These are phyloP conservation scores for Lachnellula arida DNA, from an alignment of 2,329 filamentous ascomycete species.

Conservation along the genomic window DNA sequence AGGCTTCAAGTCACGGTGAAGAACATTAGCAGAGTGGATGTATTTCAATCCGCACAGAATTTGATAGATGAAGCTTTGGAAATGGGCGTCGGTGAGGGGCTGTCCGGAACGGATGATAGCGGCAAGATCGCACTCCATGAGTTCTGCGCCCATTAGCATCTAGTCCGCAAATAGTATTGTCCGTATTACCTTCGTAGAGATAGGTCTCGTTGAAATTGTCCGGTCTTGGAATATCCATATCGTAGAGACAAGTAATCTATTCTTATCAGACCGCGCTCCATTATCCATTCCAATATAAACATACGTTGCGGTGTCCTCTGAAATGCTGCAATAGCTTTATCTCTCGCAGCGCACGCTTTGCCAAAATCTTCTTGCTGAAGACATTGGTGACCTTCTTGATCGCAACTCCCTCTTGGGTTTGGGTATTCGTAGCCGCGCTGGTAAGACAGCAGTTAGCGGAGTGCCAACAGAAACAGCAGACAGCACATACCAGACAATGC, in stretches of 20 bases:
- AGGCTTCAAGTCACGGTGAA: constrained; percentile 95
- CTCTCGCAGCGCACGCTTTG: constrained; percentile 94
- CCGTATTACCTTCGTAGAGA: constrained; percentile 78
- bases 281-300: constrained; percentile 29
- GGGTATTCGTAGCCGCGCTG: constrained; percentile 87
- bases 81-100: constrained; percentile 95
- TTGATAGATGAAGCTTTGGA: constrained; percentile 99
- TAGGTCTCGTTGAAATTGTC: constrained; percentile 99
- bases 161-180: background rate
- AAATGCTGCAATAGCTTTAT: constrained; percentile 99
- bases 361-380: constrained; percentile 99
- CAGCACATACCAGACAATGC: constrained; percentile 85
- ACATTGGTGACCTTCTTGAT: constrained; percentile 99
- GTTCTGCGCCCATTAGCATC: constrained; percentile 54
- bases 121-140: constrained; percentile 98
- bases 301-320: constrained; percentile 79
- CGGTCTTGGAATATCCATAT: constrained; percentile 97
- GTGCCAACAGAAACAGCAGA: constrained; percentile 18
- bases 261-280: constrained; percentile 33
- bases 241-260: constrained; percentile 96
- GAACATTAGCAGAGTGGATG: constrained; percentile 96
- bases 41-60: constrained; percentile 98
- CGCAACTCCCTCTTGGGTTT: constrained; percentile 88
- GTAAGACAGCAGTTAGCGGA: constrained; percentile 17
- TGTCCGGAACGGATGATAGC: constrained; percentile 97